A percentile compares a stretch with the other conserved stretches of the same genome.
Conservation (phyloP, 2,329 filamentous ascomycete species). For the Knufia fluminis region DNA sequence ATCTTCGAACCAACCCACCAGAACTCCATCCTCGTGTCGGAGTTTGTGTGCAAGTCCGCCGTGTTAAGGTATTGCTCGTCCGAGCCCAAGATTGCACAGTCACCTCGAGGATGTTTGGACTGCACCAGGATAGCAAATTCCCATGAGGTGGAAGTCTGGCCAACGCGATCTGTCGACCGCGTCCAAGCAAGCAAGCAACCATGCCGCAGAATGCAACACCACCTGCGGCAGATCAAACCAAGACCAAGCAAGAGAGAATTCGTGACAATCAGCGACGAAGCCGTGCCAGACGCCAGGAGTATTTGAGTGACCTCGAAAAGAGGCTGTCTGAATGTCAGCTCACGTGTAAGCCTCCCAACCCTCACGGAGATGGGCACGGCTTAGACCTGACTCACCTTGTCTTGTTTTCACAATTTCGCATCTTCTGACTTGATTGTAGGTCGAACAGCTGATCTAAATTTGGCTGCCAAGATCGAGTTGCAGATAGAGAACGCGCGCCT, state of each 20-base stretch:
- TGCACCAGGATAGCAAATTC: no score
- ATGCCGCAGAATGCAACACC: background rate
- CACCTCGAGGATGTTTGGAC: no score
- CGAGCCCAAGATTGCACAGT: no score
- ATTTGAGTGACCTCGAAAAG: slow-evolving; percentile 19
- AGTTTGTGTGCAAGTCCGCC: no score
- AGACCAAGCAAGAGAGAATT: slow-evolving; percentile 21
- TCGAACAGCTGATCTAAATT: no score
- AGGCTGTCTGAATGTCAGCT: slow-evolving; percentile 18
- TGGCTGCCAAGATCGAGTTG: no score
- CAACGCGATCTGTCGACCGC: background rate
- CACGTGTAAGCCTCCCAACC: no score
- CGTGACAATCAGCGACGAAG: slow-evolving; percentile 24
- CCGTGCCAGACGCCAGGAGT: slow-evolving; percentile 20
- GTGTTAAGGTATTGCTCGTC: no score
- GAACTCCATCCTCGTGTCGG: background rate
- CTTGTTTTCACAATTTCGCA: no score
- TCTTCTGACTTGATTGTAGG: no score
- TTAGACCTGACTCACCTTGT: slow-evolving; percentile 9
- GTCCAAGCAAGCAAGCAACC: background rate
- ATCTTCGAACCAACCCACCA: no score
- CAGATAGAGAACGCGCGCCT: slow-evolving; percentile 17
- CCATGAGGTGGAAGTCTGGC: no score
- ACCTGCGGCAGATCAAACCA: background rate
- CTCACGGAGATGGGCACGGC: slow-evolving; percentile 17